Conservation (phyloP, 805 yeast species). For the Diddensiella transvaalensis region DNA sequence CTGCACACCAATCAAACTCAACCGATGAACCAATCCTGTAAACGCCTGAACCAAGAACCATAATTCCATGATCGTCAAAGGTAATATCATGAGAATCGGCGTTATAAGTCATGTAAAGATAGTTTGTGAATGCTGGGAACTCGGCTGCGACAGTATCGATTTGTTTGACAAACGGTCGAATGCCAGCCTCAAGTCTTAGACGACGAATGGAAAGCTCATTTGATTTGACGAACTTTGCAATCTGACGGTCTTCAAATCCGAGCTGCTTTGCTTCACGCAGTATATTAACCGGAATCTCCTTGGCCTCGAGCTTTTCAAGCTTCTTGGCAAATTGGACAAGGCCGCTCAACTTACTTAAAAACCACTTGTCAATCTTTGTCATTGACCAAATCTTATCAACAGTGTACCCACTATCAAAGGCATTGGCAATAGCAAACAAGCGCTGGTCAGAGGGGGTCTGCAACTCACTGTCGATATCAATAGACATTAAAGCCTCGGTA, state of each 20-base stretch:
- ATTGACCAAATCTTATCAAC: slow-evolving; percentile 89
- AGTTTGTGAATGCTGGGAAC: slow-evolving; percentile 95
- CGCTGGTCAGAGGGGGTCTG: slow-evolving; percentile 98
- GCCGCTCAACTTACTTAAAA: slow-evolving; percentile 77
- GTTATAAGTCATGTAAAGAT: slow-evolving; percentile 90
- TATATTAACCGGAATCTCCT: slow-evolving; percentile 55
- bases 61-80: slow-evolving; percentile 90
- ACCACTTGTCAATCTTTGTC: slow-evolving; percentile 95
- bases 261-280: slow-evolving; percentile 89
- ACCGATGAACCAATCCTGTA: slow-evolving; percentile 98
- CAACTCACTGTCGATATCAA: slow-evolving; percentile 87
- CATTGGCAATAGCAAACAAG: slow-evolving; percentile 93
- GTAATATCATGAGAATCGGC: slow-evolving; percentile 82
- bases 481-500: slow-evolving; percentile 80
- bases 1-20: slow-evolving; percentile 99
- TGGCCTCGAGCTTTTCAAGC: slow-evolving; percentile 29
- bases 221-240: slow-evolving; percentile 82
- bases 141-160: slow-evolving; percentile 99
- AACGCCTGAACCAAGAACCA: slow-evolving; percentile 98
- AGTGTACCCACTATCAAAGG: slow-evolving; percentile 80
- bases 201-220: slow-evolving; percentile 92
- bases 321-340: slow-evolving; percentile 68
- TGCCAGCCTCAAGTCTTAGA: slow-evolving; percentile 79
- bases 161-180: slow-evolving; percentile 90
- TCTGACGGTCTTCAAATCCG: slow-evolving; percentile 95